Conservation (phyloP, 2,329 filamentous ascomycete species). For the Thelonectria olida region DNA sequence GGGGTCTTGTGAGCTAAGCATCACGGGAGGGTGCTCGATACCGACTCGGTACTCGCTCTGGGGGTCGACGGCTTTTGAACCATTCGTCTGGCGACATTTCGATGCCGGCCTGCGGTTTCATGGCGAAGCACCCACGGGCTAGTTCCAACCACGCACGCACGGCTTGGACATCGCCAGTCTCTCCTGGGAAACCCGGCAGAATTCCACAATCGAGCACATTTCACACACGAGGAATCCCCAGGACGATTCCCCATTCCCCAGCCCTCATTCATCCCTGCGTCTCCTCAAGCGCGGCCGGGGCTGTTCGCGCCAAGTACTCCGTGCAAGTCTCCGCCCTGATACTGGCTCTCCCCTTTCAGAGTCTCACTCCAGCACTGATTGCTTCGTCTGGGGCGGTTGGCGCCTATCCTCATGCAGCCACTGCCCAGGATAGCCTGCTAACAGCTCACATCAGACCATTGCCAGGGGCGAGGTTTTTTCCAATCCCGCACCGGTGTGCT, state of each 20-base stretch:
- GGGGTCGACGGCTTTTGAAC: not conserved
- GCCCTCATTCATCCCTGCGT: constrained; percentile 24
- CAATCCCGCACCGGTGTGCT: constrained; percentile 23
- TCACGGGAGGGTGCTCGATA: not conserved
- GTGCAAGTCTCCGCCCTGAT: constrained; percentile 30
- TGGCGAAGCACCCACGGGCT: not conserved
- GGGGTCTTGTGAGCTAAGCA: constrained; percentile 8
- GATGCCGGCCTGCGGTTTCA: not conserved
- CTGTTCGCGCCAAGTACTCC: constrained; percentile 30
- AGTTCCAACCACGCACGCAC: too few species aligned
- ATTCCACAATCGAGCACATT: not conserved
- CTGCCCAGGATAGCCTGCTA: constrained; percentile 33
- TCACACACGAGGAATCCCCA: constrained; percentile 6
- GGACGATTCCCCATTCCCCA: constrained; percentile 19
- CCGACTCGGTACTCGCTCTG: constrained; percentile 3
- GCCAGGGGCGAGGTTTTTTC: constrained; percentile 18
- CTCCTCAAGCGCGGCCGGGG: constrained; percentile 24
- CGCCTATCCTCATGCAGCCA: constrained; percentile 39
- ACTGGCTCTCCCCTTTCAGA: constrained; percentile 26
- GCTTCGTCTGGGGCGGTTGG: constrained; percentile 25
- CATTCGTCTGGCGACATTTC: not conserved
- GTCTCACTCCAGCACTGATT: constrained; percentile 21
- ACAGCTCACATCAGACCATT: constrained; percentile 38
- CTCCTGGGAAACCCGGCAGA: not conserved
- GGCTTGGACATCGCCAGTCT: not conserved